phyloP scores from a whole-genome alignment of 371 early-diverging fungal species.

The Mucor velutinosus region DNA sequence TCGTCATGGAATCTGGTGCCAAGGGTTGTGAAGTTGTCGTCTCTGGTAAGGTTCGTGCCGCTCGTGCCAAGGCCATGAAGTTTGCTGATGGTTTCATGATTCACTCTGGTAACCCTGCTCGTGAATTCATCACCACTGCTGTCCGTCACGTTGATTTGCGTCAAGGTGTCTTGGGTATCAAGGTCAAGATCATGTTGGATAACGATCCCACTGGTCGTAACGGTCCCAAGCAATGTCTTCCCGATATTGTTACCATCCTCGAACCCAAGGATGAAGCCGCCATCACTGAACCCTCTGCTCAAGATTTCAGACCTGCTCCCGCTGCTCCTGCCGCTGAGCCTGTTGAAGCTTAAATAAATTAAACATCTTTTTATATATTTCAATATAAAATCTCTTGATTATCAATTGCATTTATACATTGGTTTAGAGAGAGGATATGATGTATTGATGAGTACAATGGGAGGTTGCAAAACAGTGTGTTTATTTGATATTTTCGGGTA shows the following conservation, averaged over 20 bases:
- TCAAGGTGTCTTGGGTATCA: constrained; percentile 99
- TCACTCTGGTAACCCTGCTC: constrained; percentile 99
- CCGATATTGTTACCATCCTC: constrained; percentile 97
- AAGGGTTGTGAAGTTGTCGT: constrained; percentile 99
- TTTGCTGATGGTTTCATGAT: constrained; percentile 99
- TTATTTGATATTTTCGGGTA: constrained; percentile 21
- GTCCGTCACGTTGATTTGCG: constrained; percentile 98
- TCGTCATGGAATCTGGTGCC: constrained; percentile 99
- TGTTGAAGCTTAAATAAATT: constrained; percentile 34
- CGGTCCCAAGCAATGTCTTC: constrained; percentile 97
- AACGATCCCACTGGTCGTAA: constrained; percentile 95
- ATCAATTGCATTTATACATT: background rate
- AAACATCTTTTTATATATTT: constrained; percentile 1
- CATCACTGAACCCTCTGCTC: constrained; percentile 75
- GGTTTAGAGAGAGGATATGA: background rate
- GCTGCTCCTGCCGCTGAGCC: constrained; percentile 52
- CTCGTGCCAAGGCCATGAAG: constrained; percentile 99
- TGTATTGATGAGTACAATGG: background rate
- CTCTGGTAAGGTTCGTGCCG: constrained; percentile 99
- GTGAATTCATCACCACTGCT: constrained; percentile 97
- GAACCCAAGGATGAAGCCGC: constrained; percentile 88
- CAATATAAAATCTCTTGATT: background rate
- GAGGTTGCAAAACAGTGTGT: background rate
- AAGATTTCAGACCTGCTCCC: constrained; percentile 68
- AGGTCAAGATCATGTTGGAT: constrained; percentile 99